Evolutionary conservation across 495 filamentous ascomycete genomes (phyloP), one percentile per base, ranked within the genome.

Genomic region (Rusavskia elegans): DNA sequence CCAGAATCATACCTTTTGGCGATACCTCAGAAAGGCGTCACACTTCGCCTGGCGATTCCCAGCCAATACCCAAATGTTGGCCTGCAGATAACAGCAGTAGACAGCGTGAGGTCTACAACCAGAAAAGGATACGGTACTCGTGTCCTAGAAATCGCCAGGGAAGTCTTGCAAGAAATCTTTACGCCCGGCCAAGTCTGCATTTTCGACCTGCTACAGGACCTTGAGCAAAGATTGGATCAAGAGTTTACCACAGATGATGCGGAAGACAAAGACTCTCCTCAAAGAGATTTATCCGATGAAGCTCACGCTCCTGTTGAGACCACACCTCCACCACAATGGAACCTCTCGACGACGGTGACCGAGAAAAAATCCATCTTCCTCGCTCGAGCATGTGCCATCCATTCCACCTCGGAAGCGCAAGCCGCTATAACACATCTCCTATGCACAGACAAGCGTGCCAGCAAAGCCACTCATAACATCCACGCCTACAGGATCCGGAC

Each of bases 291-390:
- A 38, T 52, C 30, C 35, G 3, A 40, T 32, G 45, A 27, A 38
- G 19, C 3, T 19, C 9, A 46, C n/a, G 8, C 16, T n/a, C 14
- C n/a, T 1, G 10, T 23, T 2, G 21, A 53, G 11, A 21, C 14
- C n/a, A 6, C 19, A 27, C 0, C 36, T 4, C 71, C 73, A 23
- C 79, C 81, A 5, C 69, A 76, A 0, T 96, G 89, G 89, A 68
- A 70, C 11, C 56, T 89, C 3, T 89, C 87, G 4, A 72, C 79
- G 8, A 71, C 81, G 7, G 62, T 90, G 13, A 75, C 77, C 3
- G 87, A 95, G 64, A 84, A 87, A 61, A 94, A 87, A 64, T 95
- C 88, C 2, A 78, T 86, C 13, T 98, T 98, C 63, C 58, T 97
- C 25, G 92, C 82, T 8, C 81, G 89, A 32, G 80, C 72, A 35